Evolutionary conservation across 1,284 basidiomycete genomes (phyloP).

Genomic region (Cutaneotrichosporon curvatum): DNA sequence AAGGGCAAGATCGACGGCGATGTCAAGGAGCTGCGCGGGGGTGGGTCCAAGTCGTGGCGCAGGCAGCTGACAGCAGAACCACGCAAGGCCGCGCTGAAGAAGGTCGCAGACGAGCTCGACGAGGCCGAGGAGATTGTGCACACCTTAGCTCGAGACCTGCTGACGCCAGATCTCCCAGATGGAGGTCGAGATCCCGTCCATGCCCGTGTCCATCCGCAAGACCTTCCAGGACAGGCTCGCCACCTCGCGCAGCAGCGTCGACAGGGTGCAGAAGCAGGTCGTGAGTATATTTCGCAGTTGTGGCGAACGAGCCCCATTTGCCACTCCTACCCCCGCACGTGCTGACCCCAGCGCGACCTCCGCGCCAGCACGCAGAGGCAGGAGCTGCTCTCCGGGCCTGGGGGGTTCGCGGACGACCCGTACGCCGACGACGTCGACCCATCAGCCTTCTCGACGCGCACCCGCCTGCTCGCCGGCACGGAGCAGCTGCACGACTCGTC

Average conservation of each 20-base stretch:
- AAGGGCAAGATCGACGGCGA: slow-evolving; percentile 43
- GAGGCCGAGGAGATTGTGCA: slow-evolving; percentile 95
- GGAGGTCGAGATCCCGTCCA: slow-evolving; percentile 97
- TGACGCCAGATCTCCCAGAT: slow-evolving; percentile 80
- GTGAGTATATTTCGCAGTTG: slow-evolving; percentile 29
- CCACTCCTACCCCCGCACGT: too few relatives aligned
- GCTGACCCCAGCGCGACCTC: slow-evolving; percentile 45
- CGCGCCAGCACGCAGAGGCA: slow-evolving; percentile 44
- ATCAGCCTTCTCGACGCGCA: slow-evolving; percentile 50
- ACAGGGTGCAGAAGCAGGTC: slow-evolving; percentile 68
- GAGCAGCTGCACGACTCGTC: slow-evolving; percentile 68
- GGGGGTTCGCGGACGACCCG: slow-evolving; percentile 63
- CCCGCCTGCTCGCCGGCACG: slow-evolving; percentile 70
- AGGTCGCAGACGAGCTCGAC: slow-evolving; percentile 91
- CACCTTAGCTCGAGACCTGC: neutral
- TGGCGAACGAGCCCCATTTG: too few relatives aligned
- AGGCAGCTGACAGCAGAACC: slow-evolving; percentile 56
- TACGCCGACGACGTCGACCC: slow-evolving; percentile 52
- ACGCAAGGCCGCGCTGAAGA: slow-evolving; percentile 69
- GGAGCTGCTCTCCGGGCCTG: slow-evolving; percentile 50
- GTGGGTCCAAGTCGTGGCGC: slow-evolving; percentile 23
- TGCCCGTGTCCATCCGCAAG: slow-evolving; percentile 72
- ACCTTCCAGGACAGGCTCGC: slow-evolving; percentile 67
- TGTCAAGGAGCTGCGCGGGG: slow-evolving; percentile 41
- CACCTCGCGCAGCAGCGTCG: slow-evolving; percentile 63